A percentile compares a stretch with the other conserved stretches of the same genome.
phyloP scores from a whole-genome alignment of 1,284 basidiomycete species.

The Heterobasidion parviporum region DNA sequence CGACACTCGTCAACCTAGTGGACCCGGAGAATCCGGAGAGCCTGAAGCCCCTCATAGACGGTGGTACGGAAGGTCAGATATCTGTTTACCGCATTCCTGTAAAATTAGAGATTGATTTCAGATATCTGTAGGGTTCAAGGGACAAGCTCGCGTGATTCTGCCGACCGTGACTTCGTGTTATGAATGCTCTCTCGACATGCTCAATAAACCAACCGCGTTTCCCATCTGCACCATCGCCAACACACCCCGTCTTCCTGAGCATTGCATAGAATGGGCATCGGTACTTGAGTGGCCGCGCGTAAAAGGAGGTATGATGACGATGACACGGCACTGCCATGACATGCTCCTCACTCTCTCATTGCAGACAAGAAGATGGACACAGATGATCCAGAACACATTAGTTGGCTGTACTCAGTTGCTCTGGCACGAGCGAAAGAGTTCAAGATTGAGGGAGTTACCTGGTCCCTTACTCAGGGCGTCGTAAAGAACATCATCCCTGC shows the following conservation, averaged over 20 bases:
- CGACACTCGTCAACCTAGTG: constrained; percentile 91
- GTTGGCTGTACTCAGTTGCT: constrained; percentile 86
- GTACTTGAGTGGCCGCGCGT: constrained; percentile 98
- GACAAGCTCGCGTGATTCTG: constrained; percentile 95
- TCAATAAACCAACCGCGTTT: constrained; percentile 94
- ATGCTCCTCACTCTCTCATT: background rate
- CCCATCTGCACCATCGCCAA: constrained; percentile 99
- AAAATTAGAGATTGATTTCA: constrained; percentile 4
- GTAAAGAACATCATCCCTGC: constrained; percentile 99
- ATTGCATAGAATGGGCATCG: constrained; percentile 99
- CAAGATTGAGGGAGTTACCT: constrained; percentile 96
- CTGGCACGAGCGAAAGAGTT: constrained; percentile 81
- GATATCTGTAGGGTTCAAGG: constrained; percentile 78
- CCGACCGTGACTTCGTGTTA: constrained; percentile 96
- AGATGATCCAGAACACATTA: constrained; percentile 95
- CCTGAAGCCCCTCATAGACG: constrained; percentile 97
- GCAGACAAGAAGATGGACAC: constrained; percentile 91
- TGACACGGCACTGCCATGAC: background rate
- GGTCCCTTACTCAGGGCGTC: constrained; percentile 96
- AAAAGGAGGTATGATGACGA: constrained; percentile 56
- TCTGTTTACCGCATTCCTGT: background rate
- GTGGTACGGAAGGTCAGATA: constrained; percentile 87
- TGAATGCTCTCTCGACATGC: constrained; percentile 97
- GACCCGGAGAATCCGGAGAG: constrained; percentile 88
- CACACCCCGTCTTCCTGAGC: constrained; percentile 95